Base-by-base conservation (phyloP, 2,329 filamentous ascomycete species). In the Xylariomycetidae sp. region DNA sequence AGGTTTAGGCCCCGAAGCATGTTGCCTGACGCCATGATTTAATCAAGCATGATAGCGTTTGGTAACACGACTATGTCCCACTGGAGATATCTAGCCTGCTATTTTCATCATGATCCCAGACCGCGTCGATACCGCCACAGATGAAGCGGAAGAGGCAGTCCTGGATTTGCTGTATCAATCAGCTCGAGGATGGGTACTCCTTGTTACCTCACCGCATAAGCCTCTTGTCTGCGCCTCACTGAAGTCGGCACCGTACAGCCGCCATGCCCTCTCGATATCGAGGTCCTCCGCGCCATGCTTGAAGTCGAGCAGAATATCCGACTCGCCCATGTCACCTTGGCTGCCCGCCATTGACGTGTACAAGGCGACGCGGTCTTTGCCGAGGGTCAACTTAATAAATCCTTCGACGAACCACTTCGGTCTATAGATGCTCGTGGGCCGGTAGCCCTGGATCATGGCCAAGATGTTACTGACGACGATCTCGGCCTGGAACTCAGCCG, bases 401-500 rank as follows among this genome's bases (percentile, higher is more conserved):
- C 54, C 52, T 36, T 65, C 61, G 3, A 39, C 23, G 27, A 52
- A 24, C 10, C 7, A 43, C 4, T 49, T 41, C 1, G 56, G 52
- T 2, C 38, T 42, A 31, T 65, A 63, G 8, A 36, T 29, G 20
- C 20, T 8, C n/a, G n/a, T n/a, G 8, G 15, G 26, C 14, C 40
- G 37, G 25, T 44, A 34, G 18, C 49, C 43, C 20, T 35, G 28
- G 13, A 71, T 66, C 6, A 60, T 35, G 1, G 55, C 47, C 9
- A 69, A 31, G 25, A 74, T 65, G 33, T 74, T 74, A 6, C 56
- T 46, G 0, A 54, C 52, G 0, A 67, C 69, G 3, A 67, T 43
- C 12, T 61, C 56, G 1, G 63, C 64, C 38, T 74, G 70, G 10
- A 60, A 43, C 12, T 55, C 47, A 1, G 59, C 67, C 1, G 68